Percentiles rank a stretch among this genome's conserved stretches.
Evolutionary conservation across 148 eudicot genomes (phyloP).

Genomic region (Oxyria digyna): DNA sequence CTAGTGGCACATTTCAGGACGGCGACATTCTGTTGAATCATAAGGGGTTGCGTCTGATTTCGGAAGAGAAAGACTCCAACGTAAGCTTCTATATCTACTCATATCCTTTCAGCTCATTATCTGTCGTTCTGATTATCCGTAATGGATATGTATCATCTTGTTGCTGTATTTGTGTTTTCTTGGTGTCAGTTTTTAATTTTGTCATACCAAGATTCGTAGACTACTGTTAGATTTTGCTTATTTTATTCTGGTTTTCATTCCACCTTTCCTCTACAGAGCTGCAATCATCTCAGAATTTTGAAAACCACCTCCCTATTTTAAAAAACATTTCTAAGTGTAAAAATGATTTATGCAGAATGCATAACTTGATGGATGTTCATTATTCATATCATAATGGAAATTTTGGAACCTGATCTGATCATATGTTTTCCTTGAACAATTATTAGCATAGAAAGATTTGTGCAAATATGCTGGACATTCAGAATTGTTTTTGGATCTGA

Average conservation of each 20-base stretch:
- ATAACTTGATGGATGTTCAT: not conserved
- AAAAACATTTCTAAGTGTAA: not conserved
- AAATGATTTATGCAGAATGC: not conserved
- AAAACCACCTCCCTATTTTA: not conserved
- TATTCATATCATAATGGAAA: not conserved
- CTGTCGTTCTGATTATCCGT: not conserved
- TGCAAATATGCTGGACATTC: not conserved
- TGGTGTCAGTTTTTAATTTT: not conserved
- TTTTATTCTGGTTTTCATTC: not conserved
- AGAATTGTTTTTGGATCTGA: not conserved
- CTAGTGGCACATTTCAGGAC: slow-evolving; percentile 94
- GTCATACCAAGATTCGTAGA: not conserved
- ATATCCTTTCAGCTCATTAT: not conserved
- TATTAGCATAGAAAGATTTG: not conserved
- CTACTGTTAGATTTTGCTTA: not conserved
- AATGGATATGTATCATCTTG: too few species aligned
- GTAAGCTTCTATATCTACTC: slow-evolving; percentile 27
- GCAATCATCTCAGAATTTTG: not conserved
- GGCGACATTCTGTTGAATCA: slow-evolving; percentile 75
- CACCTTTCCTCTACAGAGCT: not conserved
- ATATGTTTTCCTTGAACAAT: not conserved
- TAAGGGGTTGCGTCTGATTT: slow-evolving; percentile 64
- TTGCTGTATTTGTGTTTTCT: not conserved
- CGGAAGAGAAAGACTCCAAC: slow-evolving; percentile 42
- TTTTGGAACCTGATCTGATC: not conserved